Evolutionary conservation across 2,329 filamentous ascomycete genomes (phyloP), one percentile per base, ranked within the genome.

Genomic region (Botrytis byssoidea): DNA sequence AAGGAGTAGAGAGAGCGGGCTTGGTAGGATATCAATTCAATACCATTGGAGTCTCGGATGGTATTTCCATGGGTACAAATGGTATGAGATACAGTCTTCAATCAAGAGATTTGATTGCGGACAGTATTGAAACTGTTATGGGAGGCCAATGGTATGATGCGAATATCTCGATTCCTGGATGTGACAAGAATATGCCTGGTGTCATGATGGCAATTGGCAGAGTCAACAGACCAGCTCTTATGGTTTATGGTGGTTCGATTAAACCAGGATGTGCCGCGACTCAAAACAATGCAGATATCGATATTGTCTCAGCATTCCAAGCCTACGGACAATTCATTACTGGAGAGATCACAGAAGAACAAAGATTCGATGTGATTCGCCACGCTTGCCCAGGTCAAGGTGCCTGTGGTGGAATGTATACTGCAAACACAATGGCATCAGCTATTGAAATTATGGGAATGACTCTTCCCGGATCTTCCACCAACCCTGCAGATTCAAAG

Each of bases 131-230:
- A 88, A 98, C 96, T 8, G 96, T 99, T 79, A 99, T 98, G 95
- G 92, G 94, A 78, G 96, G 94, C 25, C 96, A 99, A 85, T 98
- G 95, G 94, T 98, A 99, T 82, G 96, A 99, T 83, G 95, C 91
- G 78, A 98, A 98, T 84, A 92, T 99, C 82, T 97, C 94, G 71
- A 92, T 99, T 79, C 96, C 96, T 22, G 96, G 96, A 67, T 99
- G 96, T 84, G 96, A 99, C 88, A 99, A 99, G 90, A 99, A 99
- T 85, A 98, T 99, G 96, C 94, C 94, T 1, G 93, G 93, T 83
- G 93, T 96, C 20, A 85, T 94, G 79, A 96, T 96, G 80, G 96
- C 95, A 73, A 98, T 98, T 93, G 95, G 94, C 55, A 90, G 96
- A 78, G 90, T 98, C 77, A 98, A 99, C 86, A 88, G 96, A 65